Percentiles rank a stretch among this genome's conserved stretches.
These are phyloP conservation scores for Cadophora malorum DNA, from an alignment of 2,329 filamentous ascomycete genomes.

Conservation along the genomic window DNA sequence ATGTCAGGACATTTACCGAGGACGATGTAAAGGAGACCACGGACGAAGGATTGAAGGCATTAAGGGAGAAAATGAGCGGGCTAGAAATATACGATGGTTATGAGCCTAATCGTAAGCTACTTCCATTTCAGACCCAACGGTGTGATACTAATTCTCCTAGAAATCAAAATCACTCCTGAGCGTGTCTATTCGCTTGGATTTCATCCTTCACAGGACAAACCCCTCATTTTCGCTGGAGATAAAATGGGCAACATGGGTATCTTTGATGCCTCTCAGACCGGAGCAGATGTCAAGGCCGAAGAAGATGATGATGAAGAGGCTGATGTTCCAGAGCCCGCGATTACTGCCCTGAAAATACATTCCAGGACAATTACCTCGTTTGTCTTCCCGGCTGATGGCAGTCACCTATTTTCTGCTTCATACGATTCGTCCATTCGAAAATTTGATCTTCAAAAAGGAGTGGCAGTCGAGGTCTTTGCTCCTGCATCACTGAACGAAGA, in stretches of 20 bases:
- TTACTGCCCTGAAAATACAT: constrained; percentile 90
- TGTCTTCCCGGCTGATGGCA: constrained; percentile 75
- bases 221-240: constrained; percentile 90
- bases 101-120: constrained; percentile 72
- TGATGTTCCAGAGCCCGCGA: constrained; percentile 72
- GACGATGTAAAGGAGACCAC: constrained; percentile 81
- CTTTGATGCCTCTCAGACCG: constrained; percentile 82
- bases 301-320: constrained; percentile 72
- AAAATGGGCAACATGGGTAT: constrained; percentile 91
- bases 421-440: constrained; percentile 94
- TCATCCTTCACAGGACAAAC: constrained; percentile 85
- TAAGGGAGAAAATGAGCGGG: constrained; percentile 78
- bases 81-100: constrained; percentile 84
- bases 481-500: constrained; percentile 74
- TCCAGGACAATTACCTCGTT: constrained; percentile 87
- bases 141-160: constrained; percentile 50
- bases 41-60: constrained; percentile 73
- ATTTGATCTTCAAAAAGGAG: constrained; percentile 80
- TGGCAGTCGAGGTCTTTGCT: constrained; percentile 82
- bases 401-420: constrained; percentile 81
- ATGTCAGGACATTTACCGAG: constrained; percentile 84
- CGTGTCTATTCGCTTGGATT: constrained; percentile 87
- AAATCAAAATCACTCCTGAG: constrained; percentile 90
- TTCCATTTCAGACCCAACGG: not conserved
- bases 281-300: constrained; percentile 56